Conservation (phyloP, 2,329 filamentous ascomycete genomes). For the Dichotomopilus funicola region DNA sequence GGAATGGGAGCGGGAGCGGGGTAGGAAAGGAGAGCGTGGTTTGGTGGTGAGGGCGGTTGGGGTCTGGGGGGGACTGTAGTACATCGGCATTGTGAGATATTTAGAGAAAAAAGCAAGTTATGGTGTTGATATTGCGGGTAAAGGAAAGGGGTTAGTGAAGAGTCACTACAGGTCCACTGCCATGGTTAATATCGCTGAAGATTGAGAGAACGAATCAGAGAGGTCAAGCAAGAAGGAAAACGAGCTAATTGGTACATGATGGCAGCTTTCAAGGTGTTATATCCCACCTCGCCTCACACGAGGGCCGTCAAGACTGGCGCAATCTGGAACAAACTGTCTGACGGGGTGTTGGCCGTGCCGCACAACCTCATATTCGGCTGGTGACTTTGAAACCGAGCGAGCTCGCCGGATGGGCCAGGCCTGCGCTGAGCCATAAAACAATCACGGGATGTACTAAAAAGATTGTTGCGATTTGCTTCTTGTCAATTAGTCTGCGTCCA, state of each 20-base stretch:
- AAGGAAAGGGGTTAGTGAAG: not conserved
- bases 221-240: not conserved
- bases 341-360: not conserved
- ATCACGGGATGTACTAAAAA: no score
- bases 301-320: constrained; percentile 3
- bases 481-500: no score
- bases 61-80: constrained; percentile 15
- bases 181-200: not conserved
- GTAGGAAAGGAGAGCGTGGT: constrained; percentile 8
- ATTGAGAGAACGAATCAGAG: not conserved
- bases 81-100: constrained; percentile 17
- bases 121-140: not conserved
- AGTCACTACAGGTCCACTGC: not conserved
- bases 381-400: not conserved
- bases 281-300: not conserved
- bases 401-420: not conserved
- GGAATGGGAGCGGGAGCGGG: constrained; percentile 21
- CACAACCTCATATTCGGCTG: not conserved
- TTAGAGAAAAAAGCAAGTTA: no score
- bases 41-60: constrained; percentile 6
- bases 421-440: not conserved
- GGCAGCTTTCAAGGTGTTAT: not conserved
- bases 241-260: not conserved
- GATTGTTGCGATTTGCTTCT: no score
- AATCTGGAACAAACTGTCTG: constrained; percentile 4